These are phyloP conservation scores for Diaporthe humulicola DNA, from an alignment of 2,329 filamentous ascomycete species.

Conservation along the genomic window DNA sequence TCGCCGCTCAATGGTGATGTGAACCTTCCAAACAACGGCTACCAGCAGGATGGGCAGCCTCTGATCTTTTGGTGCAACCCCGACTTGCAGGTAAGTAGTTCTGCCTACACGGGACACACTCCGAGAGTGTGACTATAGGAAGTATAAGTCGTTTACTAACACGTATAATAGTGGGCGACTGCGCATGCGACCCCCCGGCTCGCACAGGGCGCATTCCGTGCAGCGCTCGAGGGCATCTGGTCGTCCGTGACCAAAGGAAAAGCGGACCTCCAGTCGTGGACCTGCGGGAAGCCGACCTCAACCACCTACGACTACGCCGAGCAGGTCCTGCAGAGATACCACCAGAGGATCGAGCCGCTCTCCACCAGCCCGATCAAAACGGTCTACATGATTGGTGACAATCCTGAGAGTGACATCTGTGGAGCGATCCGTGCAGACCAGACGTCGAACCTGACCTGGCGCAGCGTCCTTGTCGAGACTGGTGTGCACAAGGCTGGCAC, in stretches of 20 bases:
- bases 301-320: slow-evolving; percentile 78
- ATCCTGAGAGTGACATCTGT: slow-evolving; percentile 76
- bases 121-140: neutral
- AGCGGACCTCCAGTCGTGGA: slow-evolving; percentile 62
- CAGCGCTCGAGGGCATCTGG: slow-evolving; percentile 76
- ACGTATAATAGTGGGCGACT: slow-evolving; percentile 66
- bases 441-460: slow-evolving; percentile 69
- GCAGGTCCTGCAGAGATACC: slow-evolving; percentile 58
- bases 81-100: slow-evolving; percentile 63
- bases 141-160: neutral
- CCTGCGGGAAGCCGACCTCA: slow-evolving; percentile 76
- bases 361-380: slow-evolving; percentile 51
- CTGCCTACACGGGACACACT: neutral
- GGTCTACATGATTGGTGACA: slow-evolving; percentile 83
- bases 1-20: slow-evolving; percentile 69
- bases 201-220: slow-evolving; percentile 78
- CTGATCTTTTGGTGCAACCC: slow-evolving; percentile 78
- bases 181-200: slow-evolving; percentile 75
- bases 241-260: slow-evolving; percentile 56
- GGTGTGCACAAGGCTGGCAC: slow-evolving; percentile 69
- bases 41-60: slow-evolving; percentile 72
- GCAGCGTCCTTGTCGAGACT: slow-evolving; percentile 75
- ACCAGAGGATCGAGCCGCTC: slow-evolving; percentile 37
- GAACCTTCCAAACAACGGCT: slow-evolving; percentile 48
- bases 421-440: slow-evolving; percentile 60